Conservation (phyloP, 2,329 filamentous ascomycete genomes). For the Metarhizium brunneum region DNA sequence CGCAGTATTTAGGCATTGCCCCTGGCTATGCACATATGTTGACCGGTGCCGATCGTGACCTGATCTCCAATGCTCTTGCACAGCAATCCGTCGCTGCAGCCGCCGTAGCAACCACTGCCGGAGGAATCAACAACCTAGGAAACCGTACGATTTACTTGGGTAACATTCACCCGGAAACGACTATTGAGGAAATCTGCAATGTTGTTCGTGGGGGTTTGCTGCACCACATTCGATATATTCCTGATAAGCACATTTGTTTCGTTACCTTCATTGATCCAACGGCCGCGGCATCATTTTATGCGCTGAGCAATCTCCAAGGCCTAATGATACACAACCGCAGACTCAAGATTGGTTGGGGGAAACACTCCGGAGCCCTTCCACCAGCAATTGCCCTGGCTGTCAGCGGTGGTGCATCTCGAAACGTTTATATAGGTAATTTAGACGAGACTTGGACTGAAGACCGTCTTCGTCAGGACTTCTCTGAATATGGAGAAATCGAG, state of each 20-base stretch:
- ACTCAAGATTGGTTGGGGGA: constrained; percentile 98
- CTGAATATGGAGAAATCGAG: constrained; percentile 96
- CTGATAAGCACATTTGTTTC: constrained; percentile 99
- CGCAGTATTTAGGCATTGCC: constrained; percentile 94
- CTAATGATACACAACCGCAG: constrained; percentile 98
- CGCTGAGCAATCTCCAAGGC: constrained; percentile 91
- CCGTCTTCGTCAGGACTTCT: constrained; percentile 88
- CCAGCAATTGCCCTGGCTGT: constrained; percentile 94
- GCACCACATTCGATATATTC: constrained; percentile 98
- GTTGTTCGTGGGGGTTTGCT: constrained; percentile 91
- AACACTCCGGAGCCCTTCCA: constrained; percentile 93
- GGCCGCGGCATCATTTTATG: constrained; percentile 94
- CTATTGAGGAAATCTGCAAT: constrained; percentile 99
- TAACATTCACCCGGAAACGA: constrained; percentile 98
- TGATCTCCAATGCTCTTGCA: constrained; percentile 91
- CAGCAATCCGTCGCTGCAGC: constrained; percentile 97
- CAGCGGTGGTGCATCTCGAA: constrained; percentile 92
- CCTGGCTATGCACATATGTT: constrained; percentile 94
- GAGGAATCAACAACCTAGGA: constrained; percentile 92
- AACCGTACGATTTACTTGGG: constrained; percentile 97
- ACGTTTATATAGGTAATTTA: constrained; percentile 95
- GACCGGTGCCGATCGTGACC: constrained; percentile 88
- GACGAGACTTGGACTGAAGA: constrained; percentile 98
- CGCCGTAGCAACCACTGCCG: constrained; percentile 90
- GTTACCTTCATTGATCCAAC: constrained; percentile 99